phyloP scores from a whole-genome alignment of 2,329 filamentous ascomycete species.

The Calcarisporium arbuscula region DNA sequence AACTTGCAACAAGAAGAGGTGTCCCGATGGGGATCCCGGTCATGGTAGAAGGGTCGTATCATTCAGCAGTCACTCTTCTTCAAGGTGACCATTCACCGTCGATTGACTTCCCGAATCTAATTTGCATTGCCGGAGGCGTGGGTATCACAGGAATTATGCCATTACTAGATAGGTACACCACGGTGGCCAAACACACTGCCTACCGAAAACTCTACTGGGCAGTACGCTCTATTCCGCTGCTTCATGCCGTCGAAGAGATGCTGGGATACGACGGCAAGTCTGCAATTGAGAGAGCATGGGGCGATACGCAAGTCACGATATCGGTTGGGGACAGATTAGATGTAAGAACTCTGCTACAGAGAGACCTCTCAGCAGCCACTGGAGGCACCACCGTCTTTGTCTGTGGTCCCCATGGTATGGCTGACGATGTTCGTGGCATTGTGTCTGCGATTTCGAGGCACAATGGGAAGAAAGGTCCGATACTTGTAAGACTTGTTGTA shows the following conservation, averaged over 20 bases:
- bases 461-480: constrained; percentile 2
- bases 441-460: constrained; percentile 9
- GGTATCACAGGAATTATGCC: constrained; percentile 24
- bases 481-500: constrained; percentile 10
- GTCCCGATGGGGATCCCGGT: constrained; percentile 12
- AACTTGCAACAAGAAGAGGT: constrained; percentile 1
- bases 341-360: constrained; percentile 10
- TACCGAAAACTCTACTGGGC: constrained; percentile 17
- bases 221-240: constrained; percentile 13
- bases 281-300: constrained; percentile 9
- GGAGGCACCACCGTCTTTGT: constrained; percentile 16
- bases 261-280: constrained; percentile 8
- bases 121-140: constrained; percentile 24
- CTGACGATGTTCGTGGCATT: constrained; percentile 15
- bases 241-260: constrained; percentile 14
- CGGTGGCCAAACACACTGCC: constrained; percentile 7
- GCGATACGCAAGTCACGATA: constrained; percentile 13
- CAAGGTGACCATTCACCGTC: constrained; percentile 10
- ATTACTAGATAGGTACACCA: constrained; percentile 10
- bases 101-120: constrained; percentile 15
- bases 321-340: constrained; percentile 14
- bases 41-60: constrained; percentile 16
- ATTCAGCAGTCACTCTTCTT: constrained; percentile 8
- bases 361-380: constrained; percentile 8
- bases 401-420: constrained; percentile 15